Base-by-base conservation (phyloP, 83 land plant genomes). In the Picea abies region DNA sequence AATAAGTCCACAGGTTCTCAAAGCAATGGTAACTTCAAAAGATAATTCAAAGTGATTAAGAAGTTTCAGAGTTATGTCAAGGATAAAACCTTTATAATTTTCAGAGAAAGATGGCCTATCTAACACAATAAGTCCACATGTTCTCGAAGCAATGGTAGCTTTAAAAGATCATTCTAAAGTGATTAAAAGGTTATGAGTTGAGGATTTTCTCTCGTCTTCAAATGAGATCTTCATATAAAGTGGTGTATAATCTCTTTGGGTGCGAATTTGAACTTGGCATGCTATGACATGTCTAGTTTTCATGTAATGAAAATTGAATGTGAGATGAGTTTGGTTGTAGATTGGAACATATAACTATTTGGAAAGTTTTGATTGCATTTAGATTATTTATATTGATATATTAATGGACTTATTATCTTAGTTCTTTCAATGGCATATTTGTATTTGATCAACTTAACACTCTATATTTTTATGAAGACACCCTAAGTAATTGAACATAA, bases 1-100 rank as follows among this genome's bases (percentile, higher is more conserved):
- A 84, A 88, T 94, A 62, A 87, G 86, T 80, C 98, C 97, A 14
- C 88, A 91, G 16, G 78, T 96, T n/a, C 79, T 96, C n/a, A 91
- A 85, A 82, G 86, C 95, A 25, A 52, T 96, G 60, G 95, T 94
- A 72, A 89, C 93, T 11, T 76, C 94, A 29, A 87, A 88, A 25
- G 97, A 95, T 83, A 85, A 88, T n/a, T 44, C 83, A 37, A 84
- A 84, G 62, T 84, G 69, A 69, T 20, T 72, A 47, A 47, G 52
- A 47, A 6, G 52, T 8, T 72, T 3, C 20, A 72, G 4, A 0
- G 19, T 8, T 41, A 32, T 39, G 52, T 72, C n/a, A 71, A 39
- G 49, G 49, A 17, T 71, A 23, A 68, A 26, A 37, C 19, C 17
- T 67, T 4, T 68, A 68, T 26, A 26, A 26, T 15, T 5, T 68